Conservation (phyloP, 148 eudicot species). For the Drosera capensis region DNA sequence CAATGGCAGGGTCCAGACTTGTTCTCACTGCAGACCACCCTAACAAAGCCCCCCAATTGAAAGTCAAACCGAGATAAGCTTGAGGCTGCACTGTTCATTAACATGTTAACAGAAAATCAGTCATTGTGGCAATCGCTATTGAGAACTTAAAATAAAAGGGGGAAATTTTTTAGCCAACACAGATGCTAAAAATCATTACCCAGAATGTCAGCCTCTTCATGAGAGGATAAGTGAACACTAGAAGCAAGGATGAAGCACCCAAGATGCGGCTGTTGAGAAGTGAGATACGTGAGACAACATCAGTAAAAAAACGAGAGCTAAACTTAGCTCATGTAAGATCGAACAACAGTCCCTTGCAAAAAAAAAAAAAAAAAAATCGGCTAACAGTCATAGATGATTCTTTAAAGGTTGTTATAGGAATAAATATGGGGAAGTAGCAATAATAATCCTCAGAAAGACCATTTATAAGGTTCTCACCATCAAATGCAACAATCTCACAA, state of each 20-base stretch:
- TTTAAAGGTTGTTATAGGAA: too few species aligned
- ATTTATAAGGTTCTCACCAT: too few species aligned
- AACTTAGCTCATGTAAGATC: too few species aligned
- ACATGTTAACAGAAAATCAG: slow-evolving; percentile 9
- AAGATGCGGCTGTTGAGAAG: slow-evolving; percentile 43
- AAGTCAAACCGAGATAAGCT: slow-evolving; percentile 90
- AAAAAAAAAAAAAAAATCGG: too few species aligned
- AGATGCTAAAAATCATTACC: slow-evolving; percentile 27
- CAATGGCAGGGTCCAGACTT: slow-evolving; percentile 62
- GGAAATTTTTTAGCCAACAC: background rate
- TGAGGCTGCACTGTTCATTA: slow-evolving; percentile 56
- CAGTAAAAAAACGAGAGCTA: too few species aligned
- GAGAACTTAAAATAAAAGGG: background rate
- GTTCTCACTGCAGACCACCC: slow-evolving; percentile 96
- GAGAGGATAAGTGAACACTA: slow-evolving; percentile 87
- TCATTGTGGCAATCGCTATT: slow-evolving; percentile 5
- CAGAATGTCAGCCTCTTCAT: slow-evolving; percentile 98
- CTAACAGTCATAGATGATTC: too few species aligned
- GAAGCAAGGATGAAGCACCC: slow-evolving; percentile 91
- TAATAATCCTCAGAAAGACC: too few species aligned
- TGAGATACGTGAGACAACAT: too few species aligned
- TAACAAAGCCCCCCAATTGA: slow-evolving; percentile 95
- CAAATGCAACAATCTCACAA: too few species aligned
- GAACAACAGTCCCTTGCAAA: too few species aligned
- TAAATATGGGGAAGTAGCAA: too few species aligned